Conservation (phyloP, 2,329 filamentous ascomycete genomes). For the Dothideomycetes sp. region DNA sequence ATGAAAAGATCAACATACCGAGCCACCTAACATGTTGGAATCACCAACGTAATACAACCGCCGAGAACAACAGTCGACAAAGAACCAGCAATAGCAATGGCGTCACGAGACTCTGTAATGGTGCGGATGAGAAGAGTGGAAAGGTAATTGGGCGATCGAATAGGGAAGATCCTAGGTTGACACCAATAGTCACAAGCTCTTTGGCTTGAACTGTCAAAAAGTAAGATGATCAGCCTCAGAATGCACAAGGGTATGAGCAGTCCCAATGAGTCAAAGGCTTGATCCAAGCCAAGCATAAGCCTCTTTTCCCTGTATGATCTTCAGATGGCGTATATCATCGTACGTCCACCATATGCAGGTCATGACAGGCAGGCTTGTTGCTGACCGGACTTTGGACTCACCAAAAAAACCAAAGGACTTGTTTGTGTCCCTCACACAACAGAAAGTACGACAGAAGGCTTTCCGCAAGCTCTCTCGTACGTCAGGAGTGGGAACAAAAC, state of each 20-base stretch:
- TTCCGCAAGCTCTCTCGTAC: not conserved
- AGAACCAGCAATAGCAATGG: constrained; percentile 8
- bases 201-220: no score
- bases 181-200: no score
- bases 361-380: no score
- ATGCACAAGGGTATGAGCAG: not conserved
- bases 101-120: constrained; percentile 3
- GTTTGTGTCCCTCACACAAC: constrained; percentile 2
- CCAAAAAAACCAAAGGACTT: not conserved
- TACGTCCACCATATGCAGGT: no score
- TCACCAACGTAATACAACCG: not conserved
- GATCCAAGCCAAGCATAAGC: not conserved
- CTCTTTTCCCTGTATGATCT: constrained; percentile 1
- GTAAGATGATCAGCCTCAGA: not conserved
- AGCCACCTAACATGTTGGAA: constrained; percentile 13
- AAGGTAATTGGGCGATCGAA: no score
- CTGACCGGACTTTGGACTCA: constrained; percentile 6
- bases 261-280: not conserved
- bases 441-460: constrained; percentile 9
- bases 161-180: no score
- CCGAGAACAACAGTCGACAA: not conserved
- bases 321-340: not conserved
- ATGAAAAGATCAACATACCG: constrained; percentile 12
- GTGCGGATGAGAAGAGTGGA: no score
- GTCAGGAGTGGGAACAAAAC: constrained; percentile 6